phyloP scores from a whole-genome alignment of 129 eudicot species.

The carrot (Daucus carota) region DH1_v3.0 NC_030387.2:37272501-37273000 shows the following conservation, averaged over 20 bases:
- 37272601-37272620: slow-evolving; percentile 29
- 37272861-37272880: background rate
- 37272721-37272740: slow-evolving; percentile 26
- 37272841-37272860: background rate
- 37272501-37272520: slow-evolving; percentile 16
- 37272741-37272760: slow-evolving; percentile 32
- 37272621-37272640: slow-evolving; percentile 26
- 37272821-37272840: slow-evolving; percentile 29
- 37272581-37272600: slow-evolving; percentile 34
- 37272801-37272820: slow-evolving; percentile 37
- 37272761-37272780: slow-evolving; percentile 34
- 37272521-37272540: slow-evolving; percentile 33
- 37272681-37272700: slow-evolving; percentile 46
- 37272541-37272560: slow-evolving; percentile 31
- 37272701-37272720: slow-evolving; percentile 41
- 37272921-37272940: background rate
- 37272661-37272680: slow-evolving; percentile 29
- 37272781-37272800: slow-evolving; percentile 32
- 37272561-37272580: slow-evolving; percentile 41
- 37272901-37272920: background rate
- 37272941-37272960: background rate
- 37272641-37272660: slow-evolving; percentile 21
- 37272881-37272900: background rate
- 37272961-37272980: background rate
- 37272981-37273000: background rate